Base-by-base conservation (phyloP, 371 early-diverging fungal genomes). In the Actinomucor elegans region DNA sequence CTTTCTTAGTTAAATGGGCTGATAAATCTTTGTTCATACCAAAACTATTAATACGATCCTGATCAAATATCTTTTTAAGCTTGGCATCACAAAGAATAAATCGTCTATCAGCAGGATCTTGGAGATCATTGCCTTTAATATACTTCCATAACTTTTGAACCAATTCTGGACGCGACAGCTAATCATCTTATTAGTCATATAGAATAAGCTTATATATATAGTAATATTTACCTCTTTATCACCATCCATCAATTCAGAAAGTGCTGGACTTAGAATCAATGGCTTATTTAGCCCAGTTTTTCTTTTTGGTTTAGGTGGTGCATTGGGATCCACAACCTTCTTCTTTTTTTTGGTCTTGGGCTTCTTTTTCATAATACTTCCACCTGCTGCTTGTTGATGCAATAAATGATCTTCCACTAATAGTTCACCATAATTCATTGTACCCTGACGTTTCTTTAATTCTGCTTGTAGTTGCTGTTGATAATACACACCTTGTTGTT, bases 81-180 rank as follows among this genome's bases (percentile, higher is more conserved):
- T 70, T 67, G 6, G 61, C 75, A 55, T 83, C 84, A 57, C 81
- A 78, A 12, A 84, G 43, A 37, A 84, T 80, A 43, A 48, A 77
- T 43, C 84, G 56, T 46, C 77, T 66, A 51, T 84, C 81, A 4
- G 63, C 59, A 26, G 85, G 84, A 64, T 85, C 85, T 51, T 84
- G 84, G 23, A 84, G 67, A 35, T 79, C 55, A 48, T 83, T 67
- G 23, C 64, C 70, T 59, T 85, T 83, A 50, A 84, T 82, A 44
- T 85, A 81, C 21, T 59, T 71, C 85, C 84, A 83, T 17, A 83
- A 40, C 18, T 64, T 55, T 57, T 81, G 84, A 7, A 83, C 83
- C 8, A 85, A 59, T 57, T 79, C 78, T 14, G 80, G 73, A 48
- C 83, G 51, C 23, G 82, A 77, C 24, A 82, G 52, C 80, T 79